These are phyloP conservation scores for Aspergillus sp. DNA, from an alignment of 2,329 filamentous ascomycete genomes.

Conservation along the genomic window DNA sequence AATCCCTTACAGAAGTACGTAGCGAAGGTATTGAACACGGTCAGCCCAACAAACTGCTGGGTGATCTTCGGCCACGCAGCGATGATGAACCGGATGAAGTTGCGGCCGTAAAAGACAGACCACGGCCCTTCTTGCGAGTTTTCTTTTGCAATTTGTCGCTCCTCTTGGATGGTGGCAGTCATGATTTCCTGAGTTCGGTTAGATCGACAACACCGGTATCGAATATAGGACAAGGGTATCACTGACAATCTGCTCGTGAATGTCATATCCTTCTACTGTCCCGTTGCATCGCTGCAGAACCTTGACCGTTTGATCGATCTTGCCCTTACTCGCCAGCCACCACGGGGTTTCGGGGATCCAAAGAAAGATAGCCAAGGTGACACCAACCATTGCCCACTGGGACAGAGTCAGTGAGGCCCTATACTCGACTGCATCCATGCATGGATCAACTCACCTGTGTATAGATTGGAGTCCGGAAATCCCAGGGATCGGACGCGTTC, in stretches of 20 bases:
- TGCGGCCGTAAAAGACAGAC: constrained; percentile 40
- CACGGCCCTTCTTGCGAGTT: constrained; percentile 28
- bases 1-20: constrained; percentile 38
- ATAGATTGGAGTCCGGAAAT: constrained; percentile 44
- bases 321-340: constrained; percentile 12
- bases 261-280: constrained; percentile 30
- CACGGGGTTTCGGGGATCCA: constrained; percentile 10
- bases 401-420: neutral
- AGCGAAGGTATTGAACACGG: constrained; percentile 41
- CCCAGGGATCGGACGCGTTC: constrained; percentile 25
- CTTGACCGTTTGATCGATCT: constrained; percentile 17
- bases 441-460: constrained; percentile 32
- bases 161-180: constrained; percentile 33
- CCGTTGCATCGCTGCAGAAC: constrained; percentile 29
- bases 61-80: constrained; percentile 42
- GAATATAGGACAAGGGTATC: neutral
- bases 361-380: constrained; percentile 20
- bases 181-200: constrained; percentile 28
- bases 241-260: constrained; percentile 33
- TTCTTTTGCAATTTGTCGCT: constrained; percentile 29
- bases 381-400: constrained; percentile 46
- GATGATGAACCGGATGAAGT: constrained; percentile 38
- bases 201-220: neutral
- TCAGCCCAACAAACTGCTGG: constrained; percentile 41
- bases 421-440: neutral